Percentiles rank a stretch among this genome's conserved stretches.
These are phyloP conservation scores for Debaryomyces hansenii DNA, from an alignment of 805 yeast genomes.

Conservation along the genomic window DNA sequence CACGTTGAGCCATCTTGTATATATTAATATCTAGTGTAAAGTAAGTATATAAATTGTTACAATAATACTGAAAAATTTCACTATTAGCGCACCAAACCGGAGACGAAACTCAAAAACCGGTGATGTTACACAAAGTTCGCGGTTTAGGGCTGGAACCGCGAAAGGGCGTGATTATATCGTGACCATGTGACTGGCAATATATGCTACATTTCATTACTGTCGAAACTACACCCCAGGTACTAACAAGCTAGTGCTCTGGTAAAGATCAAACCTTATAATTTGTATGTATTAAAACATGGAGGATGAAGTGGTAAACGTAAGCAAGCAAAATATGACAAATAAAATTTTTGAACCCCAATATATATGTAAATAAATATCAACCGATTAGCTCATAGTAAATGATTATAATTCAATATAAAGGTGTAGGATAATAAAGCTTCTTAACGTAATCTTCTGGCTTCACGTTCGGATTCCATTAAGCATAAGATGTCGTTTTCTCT, in stretches of 20 bases:
- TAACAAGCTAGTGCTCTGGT: not conserved
- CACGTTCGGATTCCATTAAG: slow-evolving; percentile 99
- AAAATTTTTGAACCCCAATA: slow-evolving; percentile 3
- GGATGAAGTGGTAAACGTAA: slow-evolving; percentile 1
- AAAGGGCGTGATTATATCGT: not conserved
- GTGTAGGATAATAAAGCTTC: slow-evolving; percentile 2
- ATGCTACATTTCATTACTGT: not conserved
- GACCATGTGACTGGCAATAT: not conserved
- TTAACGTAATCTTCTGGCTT: slow-evolving; percentile 91
- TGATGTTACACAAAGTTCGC: slow-evolving; percentile 1
- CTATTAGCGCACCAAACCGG: not conserved
- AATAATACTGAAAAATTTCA: not conserved
- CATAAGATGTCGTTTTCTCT: slow-evolving; percentile 70
- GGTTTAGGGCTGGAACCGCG: not conserved
- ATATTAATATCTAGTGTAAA: not conserved
- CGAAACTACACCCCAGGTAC: not conserved
- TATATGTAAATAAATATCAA: slow-evolving; percentile 1
- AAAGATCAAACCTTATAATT: slow-evolving; percentile 1
- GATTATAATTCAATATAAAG: not conserved
- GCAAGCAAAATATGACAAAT: slow-evolving; percentile 6
- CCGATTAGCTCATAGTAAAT: not conserved
- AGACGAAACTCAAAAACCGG: not conserved
- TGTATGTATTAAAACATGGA: slow-evolving; percentile 5
- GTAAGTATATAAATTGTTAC: not conserved
- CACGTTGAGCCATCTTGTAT: slow-evolving; percentile 96